These are phyloP conservation scores for Aspergillus hiratsukae DNA, from an alignment of 2,329 filamentous ascomycete genomes.

Conservation along the genomic window DNA sequence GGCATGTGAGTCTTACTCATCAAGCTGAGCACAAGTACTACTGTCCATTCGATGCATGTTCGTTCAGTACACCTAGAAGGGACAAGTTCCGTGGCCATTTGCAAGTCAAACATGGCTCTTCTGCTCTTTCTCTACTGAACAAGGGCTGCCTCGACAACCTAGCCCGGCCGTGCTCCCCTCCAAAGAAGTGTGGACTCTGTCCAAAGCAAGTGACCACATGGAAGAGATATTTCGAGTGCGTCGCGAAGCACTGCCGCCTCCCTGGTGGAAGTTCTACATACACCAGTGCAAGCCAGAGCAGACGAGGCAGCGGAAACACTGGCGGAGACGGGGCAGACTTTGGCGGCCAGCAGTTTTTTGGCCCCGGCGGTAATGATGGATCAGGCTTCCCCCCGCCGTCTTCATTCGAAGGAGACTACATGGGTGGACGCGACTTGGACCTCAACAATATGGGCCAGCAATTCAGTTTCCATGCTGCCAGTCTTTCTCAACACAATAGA, in stretches of 20 bases:
- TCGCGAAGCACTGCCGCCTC: conserved; percentile 11
- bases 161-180: background rate
- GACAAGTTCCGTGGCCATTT: conserved; percentile 12
- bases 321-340: background rate
- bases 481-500: background rate
- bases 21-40: background rate
- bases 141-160: background rate
- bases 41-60: conserved; percentile 5
- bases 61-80: background rate
- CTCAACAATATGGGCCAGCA: background rate
- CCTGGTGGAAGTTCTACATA: background rate
- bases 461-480: background rate
- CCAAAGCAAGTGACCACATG: conserved; percentile 1
- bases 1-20: conserved; percentile 9
- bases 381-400: background rate
- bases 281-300: conserved; percentile 5
- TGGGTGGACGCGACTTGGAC: background rate
- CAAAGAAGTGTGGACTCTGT: conserved; percentile 6
- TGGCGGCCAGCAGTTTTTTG: background rate
- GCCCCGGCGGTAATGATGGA: background rate
- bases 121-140: background rate
- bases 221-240: conserved; percentile 12
- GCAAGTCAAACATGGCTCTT: background rate
- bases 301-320: conserved; percentile 8
- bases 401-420: background rate